These are phyloP conservation scores for Reutealis trisperma DNA, from an alignment of 345 rosid genomes.

Conservation along the genomic window DNA sequence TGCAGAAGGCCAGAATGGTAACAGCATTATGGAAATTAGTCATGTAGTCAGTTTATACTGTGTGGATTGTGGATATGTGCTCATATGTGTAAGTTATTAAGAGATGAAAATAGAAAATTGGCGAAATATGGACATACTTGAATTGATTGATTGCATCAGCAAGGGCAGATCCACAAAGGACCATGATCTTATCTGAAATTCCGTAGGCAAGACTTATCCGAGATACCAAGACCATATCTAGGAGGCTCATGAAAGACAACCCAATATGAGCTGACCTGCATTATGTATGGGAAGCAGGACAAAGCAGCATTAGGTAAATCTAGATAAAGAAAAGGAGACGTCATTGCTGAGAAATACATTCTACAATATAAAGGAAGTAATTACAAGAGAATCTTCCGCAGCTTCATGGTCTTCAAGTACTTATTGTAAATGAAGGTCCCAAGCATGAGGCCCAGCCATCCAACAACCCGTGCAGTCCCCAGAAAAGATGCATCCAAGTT, in stretches of 20 bases:
- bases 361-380: constrained; percentile 17
- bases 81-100: background rate
- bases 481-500: constrained; percentile 82
- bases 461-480: constrained; percentile 85
- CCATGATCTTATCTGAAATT: constrained; percentile 85
- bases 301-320: constrained; percentile 5
- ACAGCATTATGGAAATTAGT: constrained; percentile 10
- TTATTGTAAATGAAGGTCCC: constrained; percentile 78
- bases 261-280: constrained; percentile 86
- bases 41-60: background rate
- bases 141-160: constrained; percentile 92
- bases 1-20: constrained; percentile 31
- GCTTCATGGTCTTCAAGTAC: constrained; percentile 71
- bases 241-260: constrained; percentile 54
- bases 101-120: constrained; percentile 2
- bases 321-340: background rate
- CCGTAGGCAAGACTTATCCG: constrained; percentile 54
- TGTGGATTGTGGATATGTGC: background rate
- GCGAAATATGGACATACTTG: constrained; percentile 49
- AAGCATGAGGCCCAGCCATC: constrained; percentile 93
- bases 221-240: constrained; percentile 76
- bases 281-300: constrained; percentile 25
- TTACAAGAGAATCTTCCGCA: constrained; percentile 76
- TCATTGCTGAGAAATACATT: constrained; percentile 1
- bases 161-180: constrained; percentile 86